Base-by-base conservation (phyloP, 2,329 filamentous ascomycete species). In the Blastomyces parvus region DNA sequence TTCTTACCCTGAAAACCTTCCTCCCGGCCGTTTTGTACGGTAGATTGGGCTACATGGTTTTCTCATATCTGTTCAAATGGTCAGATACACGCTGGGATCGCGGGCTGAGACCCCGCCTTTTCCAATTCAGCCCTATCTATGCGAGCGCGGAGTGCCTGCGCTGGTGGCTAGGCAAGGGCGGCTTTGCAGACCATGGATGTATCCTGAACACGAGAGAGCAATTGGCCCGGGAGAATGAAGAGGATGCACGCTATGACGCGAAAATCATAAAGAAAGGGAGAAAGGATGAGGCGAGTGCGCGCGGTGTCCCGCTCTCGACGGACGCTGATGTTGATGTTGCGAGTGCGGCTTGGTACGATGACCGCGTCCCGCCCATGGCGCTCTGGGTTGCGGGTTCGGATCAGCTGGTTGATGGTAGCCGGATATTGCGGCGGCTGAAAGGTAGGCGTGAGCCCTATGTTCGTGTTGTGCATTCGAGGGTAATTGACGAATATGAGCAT, bases 101-200 rank as follows among this genome's bases (percentile, higher is more conserved):
- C 9, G 90, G 82, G 7, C 77, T 96, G 17, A 82, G 89, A 64
- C 79, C 90, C 71, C 86, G 93, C 52, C 88, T 95, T 83, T 97
- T 97, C 74, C 90, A 94, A 70, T 97, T 96, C 68, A 86, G 91
- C 0, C 93, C 93, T 0, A 90, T 96, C 0, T 96, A 95, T 70
- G 90, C 97, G 60, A 91, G 87, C 69, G 84, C 90, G 0, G 91
- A 97, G 77, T 88, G 86, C 64, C 96, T 97, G 90, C 83, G 90
- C 6, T 97, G 93, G 93, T 97, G 93, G 93, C 82, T 97, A 0
- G 93, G 92, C 0, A 80, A 87, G 3, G 90, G 94, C 69, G 91
- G 91, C 68, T 97, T 96, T 70, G 88, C 85, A 33, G 86, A 82
- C 69, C 90, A 96, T 70, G 90, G 89, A 72, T 97, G 92, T 71